phyloP scores from a whole-genome alignment of 78 protist species.

The Isochrysis galbana region DNA sequence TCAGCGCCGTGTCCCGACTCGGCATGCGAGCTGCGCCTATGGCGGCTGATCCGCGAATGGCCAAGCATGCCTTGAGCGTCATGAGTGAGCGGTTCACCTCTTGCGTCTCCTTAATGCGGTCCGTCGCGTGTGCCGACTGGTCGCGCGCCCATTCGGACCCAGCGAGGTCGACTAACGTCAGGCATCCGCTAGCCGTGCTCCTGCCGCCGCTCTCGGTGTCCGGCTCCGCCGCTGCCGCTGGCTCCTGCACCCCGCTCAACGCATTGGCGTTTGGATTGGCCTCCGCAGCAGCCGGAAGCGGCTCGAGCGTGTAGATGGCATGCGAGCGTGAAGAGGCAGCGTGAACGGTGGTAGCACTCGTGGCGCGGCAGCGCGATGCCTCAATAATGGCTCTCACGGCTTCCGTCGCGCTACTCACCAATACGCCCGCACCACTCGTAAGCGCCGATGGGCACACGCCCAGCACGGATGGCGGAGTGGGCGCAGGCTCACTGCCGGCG shows the following conservation, averaged over 20 bases:
- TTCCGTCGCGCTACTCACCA: not conserved
- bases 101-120: not conserved
- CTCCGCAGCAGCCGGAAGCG: not conserved
- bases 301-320: constrained; percentile 1
- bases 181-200: not conserved
- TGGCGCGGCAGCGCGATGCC: not conserved
- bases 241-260: not conserved
- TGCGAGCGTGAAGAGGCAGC: constrained; percentile 39
- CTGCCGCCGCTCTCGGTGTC: too few relatives aligned
- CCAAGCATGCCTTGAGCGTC: not conserved
- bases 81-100: not conserved
- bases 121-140: not conserved
- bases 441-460: not conserved
- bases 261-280: too few relatives aligned
- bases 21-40: not conserved
- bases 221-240: not conserved
- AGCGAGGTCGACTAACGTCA: not conserved
- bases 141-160: not conserved
- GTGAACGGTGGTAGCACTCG: constrained; percentile 31
- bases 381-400: not conserved
- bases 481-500: not conserved
- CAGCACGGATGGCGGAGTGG: not conserved
- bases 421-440: not conserved
- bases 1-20: not conserved
- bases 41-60: not conserved